Evolutionary conservation across 2,329 filamentous ascomycete species (phyloP), one percentile per base, ranked within the genome.

Genomic region (Sclerotinia subarctica): DNA sequence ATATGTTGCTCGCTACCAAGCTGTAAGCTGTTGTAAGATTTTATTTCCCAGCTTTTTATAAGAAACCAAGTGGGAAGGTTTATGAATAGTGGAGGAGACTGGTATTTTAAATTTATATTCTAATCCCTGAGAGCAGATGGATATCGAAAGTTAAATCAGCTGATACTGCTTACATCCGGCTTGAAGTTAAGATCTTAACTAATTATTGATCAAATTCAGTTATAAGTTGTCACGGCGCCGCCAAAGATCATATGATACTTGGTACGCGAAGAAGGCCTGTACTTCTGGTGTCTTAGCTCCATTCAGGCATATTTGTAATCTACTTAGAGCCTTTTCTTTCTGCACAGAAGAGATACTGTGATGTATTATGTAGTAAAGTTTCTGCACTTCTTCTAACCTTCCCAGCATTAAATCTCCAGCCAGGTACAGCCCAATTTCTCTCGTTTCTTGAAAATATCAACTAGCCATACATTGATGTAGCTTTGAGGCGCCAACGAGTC

Each of bases 401-500:
- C 0, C 5, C 17, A 19, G 29, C 15, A 21, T 35, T 35, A 3
- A 4, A 11, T 11, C 5, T 13, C 19, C 2, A 1, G 53, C n/a
- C 10, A 32, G 29, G 10, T 7, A 56, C 7, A n/a, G 19, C 10
- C 7, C 53, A 56, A 15, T 38, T 38, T 56, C 21, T 38, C 5
- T n/a, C 10, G 38, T 42, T 38, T 56, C 11, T 38, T n/a, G 38
- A 11, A 42, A 42, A 17, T 17, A 42, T 35, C 2, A 11, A 13
- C 29, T 11, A 35, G 19, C 19, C 1, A 5, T n/a, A 2, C 1
- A 3, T 13, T 7, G 19, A 21, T 38, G 19, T n/a, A n/a, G 15
- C 2, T n/a, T n/a, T 38, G 29, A n/a, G 0, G 29, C 0, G 1
- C 11, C 3, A 4, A 38, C 2, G 13, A 1, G 21, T 5, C 21